Evolutionary conservation across 345 rosid genomes (phyloP).

Genomic region (Leavenworthia alabamica): DNA sequence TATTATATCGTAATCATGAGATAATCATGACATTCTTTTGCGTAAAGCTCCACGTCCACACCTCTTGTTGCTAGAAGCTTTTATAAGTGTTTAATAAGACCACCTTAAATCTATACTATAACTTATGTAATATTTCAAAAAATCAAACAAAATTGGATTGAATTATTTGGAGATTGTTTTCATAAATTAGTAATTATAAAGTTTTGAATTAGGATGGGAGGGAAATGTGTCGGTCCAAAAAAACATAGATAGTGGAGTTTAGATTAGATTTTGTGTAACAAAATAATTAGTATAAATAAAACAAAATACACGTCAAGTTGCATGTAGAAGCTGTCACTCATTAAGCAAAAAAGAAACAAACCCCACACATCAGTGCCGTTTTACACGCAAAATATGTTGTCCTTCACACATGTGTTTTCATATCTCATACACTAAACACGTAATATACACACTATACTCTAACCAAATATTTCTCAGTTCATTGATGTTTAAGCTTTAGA

Average conservation of each 20-base stretch:
- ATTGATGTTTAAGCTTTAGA: neutral
- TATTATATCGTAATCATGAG: slow-evolving; percentile 33
- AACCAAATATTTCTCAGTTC: neutral
- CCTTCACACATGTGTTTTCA: neutral
- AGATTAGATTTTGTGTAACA: neutral
- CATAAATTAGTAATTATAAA: neutral
- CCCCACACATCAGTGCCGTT: slow-evolving; percentile 14
- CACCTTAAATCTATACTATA: neutral
- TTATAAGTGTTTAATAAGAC: slow-evolving; percentile 3
- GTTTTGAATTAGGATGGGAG: slow-evolving; percentile 14
- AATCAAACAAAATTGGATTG: neutral
- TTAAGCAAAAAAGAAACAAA: neutral
- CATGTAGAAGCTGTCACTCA: slow-evolving; percentile 31
- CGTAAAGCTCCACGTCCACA: slow-evolving; percentile 6
- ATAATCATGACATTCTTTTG: slow-evolving; percentile 31
- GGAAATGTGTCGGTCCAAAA: slow-evolving; percentile 28
- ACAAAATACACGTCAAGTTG: slow-evolving; percentile 17
- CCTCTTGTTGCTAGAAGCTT: slow-evolving; percentile 15
- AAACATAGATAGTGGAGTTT: slow-evolving; percentile 24
- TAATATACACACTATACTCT: neutral
- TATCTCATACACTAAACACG: neutral
- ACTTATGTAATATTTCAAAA: neutral
- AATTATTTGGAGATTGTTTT: neutral
- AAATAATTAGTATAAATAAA: slow-evolving; percentile 4
- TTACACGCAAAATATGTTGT: slow-evolving; percentile 19